Evolutionary conservation across 2,329 filamentous ascomycete species (phyloP).

Genomic region (Fusarium domesticum): DNA sequence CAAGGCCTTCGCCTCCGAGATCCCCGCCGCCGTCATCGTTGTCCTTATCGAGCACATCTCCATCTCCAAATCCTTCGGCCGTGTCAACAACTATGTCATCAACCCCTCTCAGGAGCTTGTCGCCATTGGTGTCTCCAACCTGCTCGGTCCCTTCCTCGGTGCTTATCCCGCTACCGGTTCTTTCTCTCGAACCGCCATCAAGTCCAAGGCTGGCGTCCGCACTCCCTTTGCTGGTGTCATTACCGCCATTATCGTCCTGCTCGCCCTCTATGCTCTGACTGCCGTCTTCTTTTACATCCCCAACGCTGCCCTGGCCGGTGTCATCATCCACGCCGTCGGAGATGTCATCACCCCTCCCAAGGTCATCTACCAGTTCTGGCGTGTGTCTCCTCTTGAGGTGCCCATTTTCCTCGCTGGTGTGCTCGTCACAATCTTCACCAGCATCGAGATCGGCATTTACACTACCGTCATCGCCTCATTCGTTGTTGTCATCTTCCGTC

Average conservation of each 20-base stretch:
- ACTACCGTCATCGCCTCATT: slow-evolving; percentile 69
- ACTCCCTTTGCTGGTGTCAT: slow-evolving; percentile 85
- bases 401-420: slow-evolving; percentile 84
- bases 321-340: slow-evolving; percentile 88
- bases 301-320: slow-evolving; percentile 68
- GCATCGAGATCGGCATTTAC: slow-evolving; percentile 85
- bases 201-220: slow-evolving; percentile 87
- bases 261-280: slow-evolving; percentile 80
- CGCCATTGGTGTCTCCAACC: slow-evolving; percentile 71
- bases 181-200: slow-evolving; percentile 88
- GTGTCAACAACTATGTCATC: slow-evolving; percentile 78
- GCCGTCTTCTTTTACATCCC: slow-evolving; percentile 89
- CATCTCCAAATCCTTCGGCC: slow-evolving; percentile 78
- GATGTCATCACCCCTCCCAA: slow-evolving; percentile 82
- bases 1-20: slow-evolving; percentile 58
- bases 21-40: slow-evolving; percentile 74
- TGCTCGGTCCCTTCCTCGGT: slow-evolving; percentile 75
- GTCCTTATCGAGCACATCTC: slow-evolving; percentile 78
- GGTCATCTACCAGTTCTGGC: slow-evolving; percentile 84
- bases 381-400: slow-evolving; percentile 77
- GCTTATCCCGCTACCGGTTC: slow-evolving; percentile 85
- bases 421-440: slow-evolving; percentile 74
- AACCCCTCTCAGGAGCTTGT: slow-evolving; percentile 77
- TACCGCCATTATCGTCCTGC: slow-evolving; percentile 74
- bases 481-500: slow-evolving; percentile 70